Percentiles rank a stretch among this genome's conserved stretches.
phyloP scores from a whole-genome alignment of 768 basidiomycete species.

The Tulasnella sp. region DNA sequence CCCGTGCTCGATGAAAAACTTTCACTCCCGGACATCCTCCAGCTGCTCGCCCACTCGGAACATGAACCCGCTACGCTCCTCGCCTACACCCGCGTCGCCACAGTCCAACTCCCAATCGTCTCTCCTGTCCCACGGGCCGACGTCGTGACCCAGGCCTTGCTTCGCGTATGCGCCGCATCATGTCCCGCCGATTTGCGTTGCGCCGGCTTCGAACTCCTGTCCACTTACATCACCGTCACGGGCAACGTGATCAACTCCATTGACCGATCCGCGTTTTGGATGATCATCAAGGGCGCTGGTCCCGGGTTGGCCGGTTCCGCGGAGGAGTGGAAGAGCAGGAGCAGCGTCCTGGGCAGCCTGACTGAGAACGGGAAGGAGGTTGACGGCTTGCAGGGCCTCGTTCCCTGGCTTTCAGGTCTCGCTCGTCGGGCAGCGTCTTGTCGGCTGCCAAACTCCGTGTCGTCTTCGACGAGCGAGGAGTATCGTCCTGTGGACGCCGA shows the following conservation, averaged over 20 bases:
- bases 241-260: slow-evolving; percentile 11
- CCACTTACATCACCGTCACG: slow-evolving; percentile 16
- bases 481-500: not conserved
- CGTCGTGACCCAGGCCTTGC: slow-evolving; percentile 16
- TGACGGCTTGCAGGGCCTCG: slow-evolving; percentile 15
- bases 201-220: slow-evolving; percentile 20
- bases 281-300: slow-evolving; percentile 14
- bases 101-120: not conserved
- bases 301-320: not conserved
- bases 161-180: slow-evolving; percentile 9
- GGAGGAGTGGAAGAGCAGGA: slow-evolving; percentile 11
- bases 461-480: not conserved
- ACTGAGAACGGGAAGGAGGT: slow-evolving; percentile 15
- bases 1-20: slow-evolving; percentile 10
- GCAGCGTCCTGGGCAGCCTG: not conserved
- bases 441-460: not conserved
- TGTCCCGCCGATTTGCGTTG: slow-evolving; percentile 17
- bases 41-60: slow-evolving; percentile 8
- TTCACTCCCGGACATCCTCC: slow-evolving; percentile 13
- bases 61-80: not conserved
- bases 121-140: slow-evolving; percentile 19
- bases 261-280: slow-evolving; percentile 22
- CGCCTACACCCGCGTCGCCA: slow-evolving; percentile 18
- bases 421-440: slow-evolving; percentile 2
- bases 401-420: not conserved